Base-by-base conservation (phyloP, 495 filamentous ascomycete genomes). In the Daldinia concentrica region DNA sequence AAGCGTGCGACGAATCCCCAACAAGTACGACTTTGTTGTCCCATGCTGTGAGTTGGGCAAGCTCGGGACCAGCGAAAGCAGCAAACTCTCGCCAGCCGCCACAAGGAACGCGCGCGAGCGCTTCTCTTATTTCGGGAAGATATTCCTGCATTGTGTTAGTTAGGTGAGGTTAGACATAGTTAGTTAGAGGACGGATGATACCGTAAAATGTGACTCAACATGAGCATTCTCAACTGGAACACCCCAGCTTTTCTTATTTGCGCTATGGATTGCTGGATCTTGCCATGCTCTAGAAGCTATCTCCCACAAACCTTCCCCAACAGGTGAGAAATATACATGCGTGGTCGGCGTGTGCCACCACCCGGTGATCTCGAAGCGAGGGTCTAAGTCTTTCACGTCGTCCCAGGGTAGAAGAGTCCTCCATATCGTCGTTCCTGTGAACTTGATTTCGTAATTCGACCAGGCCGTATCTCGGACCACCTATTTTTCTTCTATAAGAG, bases 1-100 rank as follows among this genome's bases (percentile, higher is more conserved):
- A 75, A 3, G 84, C 80, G 74, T 86, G 84, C 27, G 80, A 82
- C 6, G 84, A 78, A 66, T 86, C 84, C 1, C 84, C 84, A 11
- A 86, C 79, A 1, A 86, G 77, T 1, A 79, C 83, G 24, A 85
- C 62, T 62, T 84, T 84, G 30, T 64, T 70, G 36, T 79, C 75
- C 81, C 82, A 85, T 2, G 74, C 83, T 0, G 64, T 79, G 4
- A 84, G 75, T 5, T 72, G 76, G 22, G 75, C 57, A 9, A 84
- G 69, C 27, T 80, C 77, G 2, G 79, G 77, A 11, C 83, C 83
- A 5, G 82, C 77, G 39, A 81, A 85, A 0, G 79, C 76, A 4
- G 81, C 78, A 62, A 84, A 86, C 65, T 86, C 81, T 12, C 77
- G 78, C 81, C 82, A 83, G 43, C 75, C 64, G 6, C 77, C 80